Evolutionary conservation across 257 asterid genomes (phyloP), one percentile per base, ranked within the genome.

Genomic region (Fraxinus anomala): DNA sequence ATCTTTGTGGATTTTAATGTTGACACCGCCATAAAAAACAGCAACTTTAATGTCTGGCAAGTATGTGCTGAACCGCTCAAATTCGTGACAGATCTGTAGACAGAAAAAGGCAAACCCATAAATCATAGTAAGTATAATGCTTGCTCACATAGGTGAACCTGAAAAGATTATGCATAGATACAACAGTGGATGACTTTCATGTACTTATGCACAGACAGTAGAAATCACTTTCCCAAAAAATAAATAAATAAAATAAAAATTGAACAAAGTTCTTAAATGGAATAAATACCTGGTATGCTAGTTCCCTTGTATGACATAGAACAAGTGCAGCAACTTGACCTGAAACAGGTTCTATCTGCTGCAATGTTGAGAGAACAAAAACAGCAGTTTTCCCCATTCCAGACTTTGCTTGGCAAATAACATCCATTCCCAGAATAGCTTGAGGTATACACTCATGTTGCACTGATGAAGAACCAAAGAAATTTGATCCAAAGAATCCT

Each of bases 391-490:
- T 94, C 71, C 98, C 98, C 98, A 94, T 92, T 68, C 97, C 98
- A 76, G 98, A 94, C 82, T 94, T 94, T 7, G 98, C 98, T 89
- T 92, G 98, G 85, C 98, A 94, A 79, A 94, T 91, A 79, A 94
- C 97, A 84, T 94, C 98, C 97, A 94, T 91, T 70, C 97, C 98
- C 89, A 94, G 74, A 80, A 89, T 94, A 39, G 98, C 98, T 92
- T 94, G 98, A 54, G 98, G 98, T 66, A 94, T 94, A 78, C 98
- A 92, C 88, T 94, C 98, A 10, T 94, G 98, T 94, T 94, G 98
- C 80, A 94, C 98, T 94, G 92, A 76, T 82, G 94, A 88, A 89
- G 91, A 93, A 88, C 94, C 92, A 92, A 89, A 91, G 83, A 90
- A 88, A 90, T 83, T 85, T 84, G 89, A 87, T 79, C 92, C 85